These are phyloP conservation scores for Mucor irregularis DNA, from an alignment of 371 early-diverging fungal genomes.

Conservation along the genomic window DNA sequence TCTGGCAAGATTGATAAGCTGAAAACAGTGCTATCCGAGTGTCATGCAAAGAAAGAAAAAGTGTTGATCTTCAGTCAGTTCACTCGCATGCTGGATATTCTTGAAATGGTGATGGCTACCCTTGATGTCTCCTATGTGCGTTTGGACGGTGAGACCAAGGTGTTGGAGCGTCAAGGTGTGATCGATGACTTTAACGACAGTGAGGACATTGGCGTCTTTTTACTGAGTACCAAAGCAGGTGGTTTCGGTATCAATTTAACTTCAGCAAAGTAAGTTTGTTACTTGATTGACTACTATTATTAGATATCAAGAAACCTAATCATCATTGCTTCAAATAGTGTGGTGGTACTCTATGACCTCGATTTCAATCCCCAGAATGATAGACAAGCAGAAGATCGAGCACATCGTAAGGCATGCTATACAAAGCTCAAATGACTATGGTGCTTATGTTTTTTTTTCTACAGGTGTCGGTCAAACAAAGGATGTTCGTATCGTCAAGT, in stretches of 20 bases:
- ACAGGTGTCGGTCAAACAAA: constrained; percentile 87
- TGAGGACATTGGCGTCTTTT: constrained; percentile 68
- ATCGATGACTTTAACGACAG: constrained; percentile 81
- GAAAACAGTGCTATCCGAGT: constrained; percentile 56
- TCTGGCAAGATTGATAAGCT: constrained; percentile 76
- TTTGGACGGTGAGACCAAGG: constrained; percentile 68
- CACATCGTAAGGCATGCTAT: constrained; percentile 61
- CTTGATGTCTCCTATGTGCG: constrained; percentile 54
- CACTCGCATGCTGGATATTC: constrained; percentile 67
- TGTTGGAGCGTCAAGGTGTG: constrained; percentile 68
- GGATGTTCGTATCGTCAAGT: constrained; percentile 77
- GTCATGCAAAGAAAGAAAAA: constrained; percentile 54
- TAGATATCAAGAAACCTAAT: no score
- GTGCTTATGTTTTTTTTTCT: constrained; percentile 19
- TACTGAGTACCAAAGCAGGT: constrained; percentile 91
- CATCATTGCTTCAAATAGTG: constrained; percentile 29
- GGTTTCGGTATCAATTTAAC: constrained; percentile 93
- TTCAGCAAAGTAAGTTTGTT: constrained; percentile 67
- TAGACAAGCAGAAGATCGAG: constrained; percentile 92
- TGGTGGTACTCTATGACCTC: constrained; percentile 88
- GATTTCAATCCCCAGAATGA: constrained; percentile 98
- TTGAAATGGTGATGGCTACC: constrained; percentile 53
- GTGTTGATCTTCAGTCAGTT: constrained; percentile 85
- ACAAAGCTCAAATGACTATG: background rate
- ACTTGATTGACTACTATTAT: background rate